A percentile compares a stretch with the other conserved stretches of the same genome.
Conservation (phyloP, 1,284 basidiomycete genomes). For the Athelia sp. region DNA sequence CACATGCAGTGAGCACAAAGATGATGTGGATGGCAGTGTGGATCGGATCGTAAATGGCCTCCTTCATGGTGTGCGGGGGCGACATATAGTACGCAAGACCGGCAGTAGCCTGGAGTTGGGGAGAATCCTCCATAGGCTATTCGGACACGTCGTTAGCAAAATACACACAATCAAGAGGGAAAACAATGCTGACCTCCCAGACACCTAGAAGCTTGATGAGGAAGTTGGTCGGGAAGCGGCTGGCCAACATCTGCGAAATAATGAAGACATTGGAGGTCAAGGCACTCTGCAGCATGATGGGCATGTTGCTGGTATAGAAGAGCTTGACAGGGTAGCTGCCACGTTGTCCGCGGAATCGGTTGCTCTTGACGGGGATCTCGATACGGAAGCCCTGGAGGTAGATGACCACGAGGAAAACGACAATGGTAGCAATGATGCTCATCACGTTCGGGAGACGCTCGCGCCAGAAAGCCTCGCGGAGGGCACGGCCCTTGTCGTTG, state of each 20-base stretch:
- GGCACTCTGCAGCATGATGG: conserved; percentile 97
- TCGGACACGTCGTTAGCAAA: conserved; percentile 2
- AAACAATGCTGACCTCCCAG: conserved; percentile 83
- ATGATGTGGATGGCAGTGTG: conserved; percentile 90
- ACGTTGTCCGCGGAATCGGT: conserved; percentile 92
- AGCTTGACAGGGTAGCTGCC: conserved; percentile 97
- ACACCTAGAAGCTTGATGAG: conserved; percentile 88
- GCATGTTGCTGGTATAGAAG: conserved; percentile 99
- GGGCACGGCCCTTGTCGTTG: conserved; percentile 96
- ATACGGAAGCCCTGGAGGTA: conserved; percentile 99
- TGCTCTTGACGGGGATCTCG: conserved; percentile 98
- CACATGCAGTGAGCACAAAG: conserved; percentile 93
- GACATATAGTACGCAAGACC: conserved; percentile 98
- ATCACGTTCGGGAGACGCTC: conserved; percentile 96
- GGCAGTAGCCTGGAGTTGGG: conserved; percentile 88
- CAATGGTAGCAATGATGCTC: conserved; percentile 91
- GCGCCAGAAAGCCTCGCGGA: conserved; percentile 98
- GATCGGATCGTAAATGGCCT: conserved; percentile 87
- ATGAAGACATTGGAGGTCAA: conserved; percentile 95
- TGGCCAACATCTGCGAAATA: conserved; percentile 92
- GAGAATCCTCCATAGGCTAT: conserved; percentile 87
- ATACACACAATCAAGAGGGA: neutral
- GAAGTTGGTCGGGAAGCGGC: conserved; percentile 89
- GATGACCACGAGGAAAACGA: conserved; percentile 93
- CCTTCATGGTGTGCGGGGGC: conserved; percentile 86